Conservation (phyloP, 305 asterid genomes). For the Solanum aculeatissimum region DNA sequence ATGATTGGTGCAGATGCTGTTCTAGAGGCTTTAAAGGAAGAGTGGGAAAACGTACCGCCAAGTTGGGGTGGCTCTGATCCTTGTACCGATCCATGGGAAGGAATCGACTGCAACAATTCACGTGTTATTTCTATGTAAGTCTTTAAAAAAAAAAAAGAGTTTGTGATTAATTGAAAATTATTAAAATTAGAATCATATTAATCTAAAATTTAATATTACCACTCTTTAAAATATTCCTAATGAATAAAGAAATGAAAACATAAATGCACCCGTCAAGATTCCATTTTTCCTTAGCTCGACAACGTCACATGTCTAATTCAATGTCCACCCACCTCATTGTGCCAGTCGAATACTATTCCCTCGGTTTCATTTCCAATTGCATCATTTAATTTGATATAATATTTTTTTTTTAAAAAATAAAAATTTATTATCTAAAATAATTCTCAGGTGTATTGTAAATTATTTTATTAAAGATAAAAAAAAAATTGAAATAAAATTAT, state of each 20-base stretch:
- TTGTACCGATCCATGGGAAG: conserved; percentile 24
- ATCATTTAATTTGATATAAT: no score
- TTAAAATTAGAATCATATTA: background rate
- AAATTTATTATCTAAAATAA: no score
- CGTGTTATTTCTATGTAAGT: conserved; percentile 25
- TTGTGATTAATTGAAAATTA: background rate
- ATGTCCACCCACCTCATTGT: background rate
- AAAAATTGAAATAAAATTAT: no score
- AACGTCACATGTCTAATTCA: background rate
- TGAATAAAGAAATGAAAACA: background rate
- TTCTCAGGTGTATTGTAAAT: no score
- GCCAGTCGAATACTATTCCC: background rate
- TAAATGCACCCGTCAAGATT: background rate
- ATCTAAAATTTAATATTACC: background rate
- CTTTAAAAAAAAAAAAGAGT: no score
- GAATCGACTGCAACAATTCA: conserved; percentile 15
- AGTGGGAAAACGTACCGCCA: conserved; percentile 21
- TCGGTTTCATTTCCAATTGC: no score
- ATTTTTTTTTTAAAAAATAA: no score
- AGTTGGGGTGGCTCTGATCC: conserved; percentile 21
- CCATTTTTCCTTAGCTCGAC: background rate
- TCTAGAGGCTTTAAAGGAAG: background rate
- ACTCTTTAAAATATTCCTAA: background rate
- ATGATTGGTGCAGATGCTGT: conserved; percentile 12
- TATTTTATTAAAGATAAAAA: no score